Evolutionary conservation across 371 early-diverging fungal species (phyloP), one percentile per base, ranked within the genome.

Genomic region (Mortierella sp.): DNA sequence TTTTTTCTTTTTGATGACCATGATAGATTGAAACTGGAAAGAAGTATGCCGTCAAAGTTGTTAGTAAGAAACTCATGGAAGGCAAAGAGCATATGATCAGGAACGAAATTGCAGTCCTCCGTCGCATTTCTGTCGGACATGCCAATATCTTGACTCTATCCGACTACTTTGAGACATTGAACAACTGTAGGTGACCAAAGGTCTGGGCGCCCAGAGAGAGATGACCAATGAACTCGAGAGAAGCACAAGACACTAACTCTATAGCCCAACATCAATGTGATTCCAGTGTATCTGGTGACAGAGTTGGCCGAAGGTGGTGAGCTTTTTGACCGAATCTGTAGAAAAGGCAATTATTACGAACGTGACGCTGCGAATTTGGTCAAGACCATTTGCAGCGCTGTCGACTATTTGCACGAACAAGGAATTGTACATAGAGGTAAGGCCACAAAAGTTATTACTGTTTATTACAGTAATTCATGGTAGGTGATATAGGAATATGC

Each of bases 141-240:
- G 88, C 90, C 63, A 96, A 97, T 79, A 93, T 98, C 72, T 87
- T 97, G 28, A 94, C 94, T 16, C 86, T 97, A 39, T 85, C 88
- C 40, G 97, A 97, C 72, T 96, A 96, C 86, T 98, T 98, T 84
- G 97, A 97, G 81, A 96, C 98, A 0, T 76, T 91, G 30, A 92
- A 95, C 85, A 96, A 96, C 84, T 74, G 95, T 94, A 88, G 79
- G 61, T 66, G 60, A 60, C 5, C 0, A 37, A n/a, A 35, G 47
- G 20, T 28, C 1, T 4, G 52, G 22, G 32, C 28, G 39, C 18
- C 16, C 14, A 64, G n/a, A 4, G 26, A 10, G n/a, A 28, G 35
- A 32, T n/a, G n/a, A n/a, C n/a, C n/a, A n/a, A n/a, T n/a, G n/a
- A n/a, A n/a, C n/a, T n/a, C n/a, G n/a, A n/a, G n/a, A n/a, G n/a